Evolutionary conservation across 345 rosid species (phyloP).

Genomic region (Eucalyptus lansdowneana): DNA sequence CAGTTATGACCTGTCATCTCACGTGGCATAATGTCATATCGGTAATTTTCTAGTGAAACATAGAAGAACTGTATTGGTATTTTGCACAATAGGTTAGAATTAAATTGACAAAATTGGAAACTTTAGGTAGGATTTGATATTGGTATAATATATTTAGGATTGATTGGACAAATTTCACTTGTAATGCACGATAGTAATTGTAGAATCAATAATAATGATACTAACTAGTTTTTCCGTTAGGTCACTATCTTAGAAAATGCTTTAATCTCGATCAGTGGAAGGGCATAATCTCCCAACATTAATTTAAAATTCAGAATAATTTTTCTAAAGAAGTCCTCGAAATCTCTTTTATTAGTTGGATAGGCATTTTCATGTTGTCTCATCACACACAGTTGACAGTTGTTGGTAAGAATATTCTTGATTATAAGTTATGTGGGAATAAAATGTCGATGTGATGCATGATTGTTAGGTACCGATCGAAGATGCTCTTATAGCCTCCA

Average conservation of each 20-base stretch:
- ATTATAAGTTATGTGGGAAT: neutral
- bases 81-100: neutral
- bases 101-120: neutral
- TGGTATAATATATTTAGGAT: neutral
- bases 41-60: rapidly evolving
- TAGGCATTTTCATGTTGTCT: neutral
- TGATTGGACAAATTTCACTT: neutral
- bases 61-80: neutral
- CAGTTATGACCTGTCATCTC: rapidly evolving
- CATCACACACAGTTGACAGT: neutral
- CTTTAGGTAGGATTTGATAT: neutral
- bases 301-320: neutral
- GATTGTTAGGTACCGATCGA: neutral
- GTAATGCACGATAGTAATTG: neutral
- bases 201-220: neutral
- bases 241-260: neutral
- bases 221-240: neutral
- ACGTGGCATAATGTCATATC: rapidly evolving
- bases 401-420: neutral
- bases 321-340: neutral
- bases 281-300: neutral
- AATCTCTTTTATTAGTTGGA: neutral
- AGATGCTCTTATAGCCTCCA: neutral
- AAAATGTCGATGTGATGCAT: neutral
- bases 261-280: neutral